A percentile compares a stretch with the other conserved stretches of the same genome.
phyloP scores from a whole-genome alignment of 1,284 basidiomycete species.

The Ceratobasidium sp. region DNA sequence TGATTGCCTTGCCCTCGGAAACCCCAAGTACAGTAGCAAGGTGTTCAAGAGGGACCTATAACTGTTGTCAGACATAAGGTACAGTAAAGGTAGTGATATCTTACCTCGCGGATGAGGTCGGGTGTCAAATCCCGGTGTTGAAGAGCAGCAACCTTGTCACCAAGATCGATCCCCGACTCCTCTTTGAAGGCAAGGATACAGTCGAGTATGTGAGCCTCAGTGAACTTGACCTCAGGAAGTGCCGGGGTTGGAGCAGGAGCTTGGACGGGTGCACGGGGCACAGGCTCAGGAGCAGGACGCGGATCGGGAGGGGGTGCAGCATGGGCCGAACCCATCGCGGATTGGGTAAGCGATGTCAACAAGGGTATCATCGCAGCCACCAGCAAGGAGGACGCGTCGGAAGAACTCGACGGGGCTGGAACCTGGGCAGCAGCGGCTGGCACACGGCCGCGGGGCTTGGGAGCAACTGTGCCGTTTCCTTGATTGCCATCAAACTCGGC shows the following conservation, averaged over 20 bases:
- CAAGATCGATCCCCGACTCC: constrained; percentile 48
- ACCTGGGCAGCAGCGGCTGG: not conserved
- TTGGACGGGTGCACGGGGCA: not conserved
- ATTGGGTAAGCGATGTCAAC: constrained; percentile 13
- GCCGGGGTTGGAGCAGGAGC: not conserved
- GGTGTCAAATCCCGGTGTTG: constrained; percentile 50
- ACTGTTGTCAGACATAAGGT: not conserved
- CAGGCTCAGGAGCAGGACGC: not conserved
- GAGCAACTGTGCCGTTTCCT: not conserved
- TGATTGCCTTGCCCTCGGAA: constrained; percentile 49
- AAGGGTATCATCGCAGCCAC: constrained; percentile 8
- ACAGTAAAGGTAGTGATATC: not conserved
- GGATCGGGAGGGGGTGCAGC: not conserved
- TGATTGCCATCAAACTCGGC: constrained; percentile 9
- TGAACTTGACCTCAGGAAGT: not conserved
- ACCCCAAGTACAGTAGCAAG: constrained; percentile 48
- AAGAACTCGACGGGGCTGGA: not conserved
- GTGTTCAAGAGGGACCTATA: constrained; percentile 47
- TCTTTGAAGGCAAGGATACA: constrained; percentile 5
- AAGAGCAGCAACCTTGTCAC: constrained; percentile 44
- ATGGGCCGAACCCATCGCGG: not conserved
- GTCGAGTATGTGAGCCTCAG: not conserved
- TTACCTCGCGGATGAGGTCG: constrained; percentile 51
- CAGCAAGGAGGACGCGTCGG: not conserved
- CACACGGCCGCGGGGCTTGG: not conserved